A percentile compares a stretch with the other conserved stretches of the same genome.
Conservation (phyloP, 140 eudicot genomes). For the Oenanthe javanica region DNA sequence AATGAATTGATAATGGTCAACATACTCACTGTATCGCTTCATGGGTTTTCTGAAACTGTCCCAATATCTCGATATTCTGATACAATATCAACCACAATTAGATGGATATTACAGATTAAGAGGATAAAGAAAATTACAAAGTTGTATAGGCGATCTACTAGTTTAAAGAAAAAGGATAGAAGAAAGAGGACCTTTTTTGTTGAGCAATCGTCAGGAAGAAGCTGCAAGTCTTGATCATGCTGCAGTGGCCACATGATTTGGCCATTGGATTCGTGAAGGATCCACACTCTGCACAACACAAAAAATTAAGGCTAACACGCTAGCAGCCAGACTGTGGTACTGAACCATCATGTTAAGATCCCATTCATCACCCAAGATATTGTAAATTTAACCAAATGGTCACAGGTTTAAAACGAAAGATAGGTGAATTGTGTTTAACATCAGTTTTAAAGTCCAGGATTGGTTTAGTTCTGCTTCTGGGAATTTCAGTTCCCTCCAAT, state of each 20-base stretch:
- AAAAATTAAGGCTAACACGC: neutral
- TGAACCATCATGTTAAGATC: neutral
- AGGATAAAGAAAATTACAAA: neutral
- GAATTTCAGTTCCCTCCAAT: neutral
- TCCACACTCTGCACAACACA: constrained; percentile 34
- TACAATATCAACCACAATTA: constrained; percentile 12
- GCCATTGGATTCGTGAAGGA: constrained; percentile 30
- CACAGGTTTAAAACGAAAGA: neutral
- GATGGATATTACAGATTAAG: constrained; percentile 1
- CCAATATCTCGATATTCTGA: constrained; percentile 39
- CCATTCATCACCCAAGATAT: neutral
- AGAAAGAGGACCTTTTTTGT: constrained; percentile 33
- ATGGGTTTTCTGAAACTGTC: constrained; percentile 45
- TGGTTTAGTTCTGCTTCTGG: neutral
- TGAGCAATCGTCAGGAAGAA: constrained; percentile 34
- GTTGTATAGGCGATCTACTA: neutral
- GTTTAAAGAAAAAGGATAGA: neutral
- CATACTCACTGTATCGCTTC: constrained; percentile 50
- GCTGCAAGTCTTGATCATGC: constrained; percentile 30
- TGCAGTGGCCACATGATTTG: constrained; percentile 20
- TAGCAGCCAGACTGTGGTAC: neutral
- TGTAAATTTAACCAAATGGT: neutral
- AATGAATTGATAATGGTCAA: neutral
- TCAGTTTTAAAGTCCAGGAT: neutral
- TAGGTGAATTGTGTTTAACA: neutral